Evolutionary conservation across 1,139 yeast species (phyloP).

Genomic region (Blastobotrys niveus): DNA sequence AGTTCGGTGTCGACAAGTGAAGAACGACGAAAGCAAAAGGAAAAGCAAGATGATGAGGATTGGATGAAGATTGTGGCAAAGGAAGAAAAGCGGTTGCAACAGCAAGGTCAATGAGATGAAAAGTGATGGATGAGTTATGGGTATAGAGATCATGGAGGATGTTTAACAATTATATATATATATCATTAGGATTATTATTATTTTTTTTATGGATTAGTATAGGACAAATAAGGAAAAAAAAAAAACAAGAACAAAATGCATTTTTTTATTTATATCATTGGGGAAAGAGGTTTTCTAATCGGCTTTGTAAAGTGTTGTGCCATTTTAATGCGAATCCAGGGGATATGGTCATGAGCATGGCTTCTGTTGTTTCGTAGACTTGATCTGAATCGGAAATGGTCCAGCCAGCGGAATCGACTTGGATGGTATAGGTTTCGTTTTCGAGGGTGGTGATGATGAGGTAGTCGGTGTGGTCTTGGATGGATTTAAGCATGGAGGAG

Average conservation of each 20-base stretch:
- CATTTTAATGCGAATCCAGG: constrained; percentile 35
- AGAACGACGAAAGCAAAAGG: constrained; percentile 37
- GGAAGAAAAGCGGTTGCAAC: constrained; percentile 26
- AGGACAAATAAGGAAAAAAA: too few species aligned
- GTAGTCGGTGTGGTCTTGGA: background rate
- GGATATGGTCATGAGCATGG: constrained; percentile 41
- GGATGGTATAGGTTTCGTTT: background rate
- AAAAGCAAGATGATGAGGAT: constrained; percentile 32
- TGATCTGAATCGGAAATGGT: constrained; percentile 4
- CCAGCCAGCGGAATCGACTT: constrained; percentile 8
- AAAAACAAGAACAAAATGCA: too few species aligned
- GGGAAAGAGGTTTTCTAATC: too few species aligned
- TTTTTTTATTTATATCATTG: too few species aligned
- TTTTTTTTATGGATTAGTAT: too few species aligned
- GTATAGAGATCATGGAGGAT: too few species aligned
- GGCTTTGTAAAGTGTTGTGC: constrained; percentile 26
- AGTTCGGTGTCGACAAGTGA: constrained; percentile 25
- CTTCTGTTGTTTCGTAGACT: constrained; percentile 44
- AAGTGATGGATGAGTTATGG: too few species aligned
- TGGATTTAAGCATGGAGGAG: background rate
- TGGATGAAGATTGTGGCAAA: constrained; percentile 29
- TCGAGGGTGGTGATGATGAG: constrained; percentile 4
- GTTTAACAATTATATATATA: too few species aligned
- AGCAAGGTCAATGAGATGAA: too few species aligned
- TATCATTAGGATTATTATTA: too few species aligned